phyloP scores from a whole-genome alignment of 441 rosid genomes.

The Gossypium gossypioides region DNA sequence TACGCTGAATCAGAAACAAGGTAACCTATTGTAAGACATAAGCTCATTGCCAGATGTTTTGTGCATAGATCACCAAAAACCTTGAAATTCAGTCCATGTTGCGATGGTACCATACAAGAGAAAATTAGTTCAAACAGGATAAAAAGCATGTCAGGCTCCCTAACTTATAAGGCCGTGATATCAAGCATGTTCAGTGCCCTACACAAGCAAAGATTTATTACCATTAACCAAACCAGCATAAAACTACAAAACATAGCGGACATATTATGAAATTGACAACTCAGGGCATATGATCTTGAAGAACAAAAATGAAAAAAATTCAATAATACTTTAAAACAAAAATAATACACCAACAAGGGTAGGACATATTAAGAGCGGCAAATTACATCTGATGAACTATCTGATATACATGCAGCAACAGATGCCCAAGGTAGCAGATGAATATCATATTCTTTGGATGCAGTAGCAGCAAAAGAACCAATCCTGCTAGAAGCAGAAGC shows the following conservation, averaged over 20 bases:
- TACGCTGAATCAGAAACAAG: slow-evolving; percentile 5
- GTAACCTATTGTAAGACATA: background rate
- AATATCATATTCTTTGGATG: slow-evolving; percentile 85
- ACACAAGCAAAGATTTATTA: background rate
- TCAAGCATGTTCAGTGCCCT: background rate
- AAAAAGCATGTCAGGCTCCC: background rate
- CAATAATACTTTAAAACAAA: background rate
- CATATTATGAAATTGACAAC: background rate
- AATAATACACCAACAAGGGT: background rate
- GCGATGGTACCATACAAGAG: background rate
- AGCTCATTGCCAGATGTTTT: background rate
- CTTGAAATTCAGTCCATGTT: background rate
- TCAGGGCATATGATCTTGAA: background rate
- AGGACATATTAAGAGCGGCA: slow-evolving; percentile 11
- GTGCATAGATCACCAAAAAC: background rate
- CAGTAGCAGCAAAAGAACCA: slow-evolving; percentile 73
- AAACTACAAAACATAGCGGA: background rate
- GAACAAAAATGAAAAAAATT: background rate
- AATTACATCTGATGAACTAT: slow-evolving; percentile 52
- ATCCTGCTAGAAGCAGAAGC: slow-evolving; percentile 71
- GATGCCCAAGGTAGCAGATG: slow-evolving; percentile 96
- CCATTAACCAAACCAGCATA: background rate
- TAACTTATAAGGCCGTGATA: background rate
- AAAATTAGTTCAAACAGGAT: background rate
- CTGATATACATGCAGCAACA: slow-evolving; percentile 84